These are phyloP conservation scores for Penicillium soppii DNA, from an alignment of 495 filamentous ascomycete species.

Conservation along the genomic window DNA sequence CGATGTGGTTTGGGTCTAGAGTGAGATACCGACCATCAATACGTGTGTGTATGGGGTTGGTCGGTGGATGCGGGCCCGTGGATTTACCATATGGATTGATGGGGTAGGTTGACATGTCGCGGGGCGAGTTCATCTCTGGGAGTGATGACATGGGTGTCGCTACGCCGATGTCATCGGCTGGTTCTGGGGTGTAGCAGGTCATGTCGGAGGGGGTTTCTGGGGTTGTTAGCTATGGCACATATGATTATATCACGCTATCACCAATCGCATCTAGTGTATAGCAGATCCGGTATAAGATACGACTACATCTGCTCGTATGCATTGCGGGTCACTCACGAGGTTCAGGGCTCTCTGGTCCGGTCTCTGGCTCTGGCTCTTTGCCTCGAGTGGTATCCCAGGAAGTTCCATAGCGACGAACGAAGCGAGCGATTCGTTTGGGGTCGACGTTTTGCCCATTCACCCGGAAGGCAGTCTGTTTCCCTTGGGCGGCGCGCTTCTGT, in stretches of 20 bases:
- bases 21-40: conserved; percentile 2
- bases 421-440: conserved; percentile 38
- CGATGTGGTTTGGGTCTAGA: conserved; percentile 23
- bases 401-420: conserved; percentile 35
- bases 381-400: conserved; percentile 25
- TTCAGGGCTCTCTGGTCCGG: conserved; percentile 35
- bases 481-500: conserved; percentile 40
- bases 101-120: conserved; percentile 26
- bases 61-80: conserved; percentile 3
- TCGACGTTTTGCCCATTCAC: conserved; percentile 39
- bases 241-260: too few species aligned
- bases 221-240: conserved; percentile 3
- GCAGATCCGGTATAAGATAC: not conserved
- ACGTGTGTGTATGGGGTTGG: too few species aligned
- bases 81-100: conserved; percentile 21
- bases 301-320: not conserved
- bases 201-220: conserved; percentile 44
- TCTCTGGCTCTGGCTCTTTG: conserved; percentile 17
- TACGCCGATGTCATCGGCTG: conserved; percentile 24
- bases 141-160: conserved; percentile 34
- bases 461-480: conserved; percentile 45
- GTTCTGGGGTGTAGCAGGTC: conserved; percentile 42
- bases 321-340: conserved; percentile 27
- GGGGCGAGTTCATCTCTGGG: conserved; percentile 31
- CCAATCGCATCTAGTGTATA: not conserved